Conservation (phyloP, 2,329 filamentous ascomycete species). For the Tolypocladium amazonense region DNA sequence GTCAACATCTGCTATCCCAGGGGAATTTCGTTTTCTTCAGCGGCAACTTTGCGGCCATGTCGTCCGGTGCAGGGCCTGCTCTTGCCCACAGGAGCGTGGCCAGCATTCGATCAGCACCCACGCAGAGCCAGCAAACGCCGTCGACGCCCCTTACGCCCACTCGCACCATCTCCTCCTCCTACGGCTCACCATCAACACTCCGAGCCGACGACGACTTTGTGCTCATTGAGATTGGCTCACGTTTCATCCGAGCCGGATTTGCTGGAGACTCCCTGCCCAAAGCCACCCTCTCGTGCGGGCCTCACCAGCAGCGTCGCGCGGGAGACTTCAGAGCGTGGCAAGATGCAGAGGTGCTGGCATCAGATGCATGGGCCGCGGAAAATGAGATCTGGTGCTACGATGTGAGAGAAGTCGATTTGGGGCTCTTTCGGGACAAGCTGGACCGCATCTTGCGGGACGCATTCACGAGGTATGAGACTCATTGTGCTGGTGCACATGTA, state of each 20-base stretch:
- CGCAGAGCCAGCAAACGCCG: slow-evolving; percentile 19
- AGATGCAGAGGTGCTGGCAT: slow-evolving; percentile 33
- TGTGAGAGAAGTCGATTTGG: slow-evolving; percentile 61
- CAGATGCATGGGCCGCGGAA: slow-evolving; percentile 48
- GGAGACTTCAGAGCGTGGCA: slow-evolving; percentile 74
- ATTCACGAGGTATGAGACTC: slow-evolving; percentile 55
- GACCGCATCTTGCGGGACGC: slow-evolving; percentile 73
- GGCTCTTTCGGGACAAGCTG: slow-evolving; percentile 74
- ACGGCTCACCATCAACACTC: slow-evolving; percentile 50
- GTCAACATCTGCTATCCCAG: not conserved
- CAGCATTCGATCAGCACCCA: slow-evolving; percentile 39
- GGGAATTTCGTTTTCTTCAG: not conserved
- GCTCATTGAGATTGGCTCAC: slow-evolving; percentile 72
- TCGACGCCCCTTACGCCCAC: slow-evolving; percentile 52
- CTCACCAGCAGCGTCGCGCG: slow-evolving; percentile 63
- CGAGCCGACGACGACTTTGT: slow-evolving; percentile 74
- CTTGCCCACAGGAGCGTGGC: slow-evolving; percentile 49
- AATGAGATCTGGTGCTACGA: slow-evolving; percentile 74
- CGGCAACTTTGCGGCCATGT: slow-evolving; percentile 22
- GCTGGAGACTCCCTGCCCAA: slow-evolving; percentile 76
- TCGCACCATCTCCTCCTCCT: slow-evolving; percentile 40
- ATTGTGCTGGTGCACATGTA: not conserved
- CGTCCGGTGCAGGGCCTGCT: slow-evolving; percentile 29
- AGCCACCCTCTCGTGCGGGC: slow-evolving; percentile 57
- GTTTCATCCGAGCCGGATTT: slow-evolving; percentile 73